Evolutionary conservation across 2,329 filamentous ascomycete species (phyloP).

Genomic region (Aspergillus aculeatus): DNA sequence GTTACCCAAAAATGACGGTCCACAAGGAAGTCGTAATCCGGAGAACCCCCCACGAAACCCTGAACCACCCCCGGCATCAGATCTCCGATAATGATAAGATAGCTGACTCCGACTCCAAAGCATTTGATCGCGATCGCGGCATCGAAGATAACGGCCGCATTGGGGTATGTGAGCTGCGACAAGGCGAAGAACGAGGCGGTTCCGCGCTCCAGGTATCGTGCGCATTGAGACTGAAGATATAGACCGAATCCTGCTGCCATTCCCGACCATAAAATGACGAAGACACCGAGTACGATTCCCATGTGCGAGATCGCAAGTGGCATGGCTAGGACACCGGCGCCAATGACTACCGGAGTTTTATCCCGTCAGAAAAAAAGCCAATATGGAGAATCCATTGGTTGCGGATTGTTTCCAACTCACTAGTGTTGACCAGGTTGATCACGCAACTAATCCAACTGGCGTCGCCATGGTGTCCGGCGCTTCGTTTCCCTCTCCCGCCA

Average conservation of each 20-base stretch:
- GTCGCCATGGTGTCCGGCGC: constrained; percentile 66
- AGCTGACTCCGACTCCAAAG: constrained; percentile 95
- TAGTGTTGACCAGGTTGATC: constrained; percentile 95
- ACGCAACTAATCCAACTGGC: constrained; percentile 89
- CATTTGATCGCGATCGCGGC: constrained; percentile 95
- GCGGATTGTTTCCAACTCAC: constrained; percentile 47
- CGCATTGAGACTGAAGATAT: constrained; percentile 90
- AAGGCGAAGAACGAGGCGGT: constrained; percentile 92
- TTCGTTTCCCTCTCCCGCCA: constrained; percentile 62
- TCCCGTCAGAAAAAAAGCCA: constrained; percentile 13
- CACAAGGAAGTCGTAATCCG: constrained; percentile 69
- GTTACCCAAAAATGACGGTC: constrained; percentile 98
- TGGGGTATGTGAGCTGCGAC: constrained; percentile 94
- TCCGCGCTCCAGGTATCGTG: constrained; percentile 87
- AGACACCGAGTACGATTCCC: constrained; percentile 79
- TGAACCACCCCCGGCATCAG: constrained; percentile 92
- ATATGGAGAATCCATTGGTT: neutral
- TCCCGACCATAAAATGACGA: constrained; percentile 89
- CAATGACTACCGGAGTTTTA: constrained; percentile 65
- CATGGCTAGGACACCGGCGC: constrained; percentile 91
- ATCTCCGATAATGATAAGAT: constrained; percentile 97
- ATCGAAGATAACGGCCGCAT: constrained; percentile 92
- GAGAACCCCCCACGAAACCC: constrained; percentile 69
- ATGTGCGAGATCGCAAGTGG: constrained; percentile 94
- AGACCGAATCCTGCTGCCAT: constrained; percentile 86